Conservation (phyloP, 179 eudicot genomes). For the Pouteria campechiana region DNA sequence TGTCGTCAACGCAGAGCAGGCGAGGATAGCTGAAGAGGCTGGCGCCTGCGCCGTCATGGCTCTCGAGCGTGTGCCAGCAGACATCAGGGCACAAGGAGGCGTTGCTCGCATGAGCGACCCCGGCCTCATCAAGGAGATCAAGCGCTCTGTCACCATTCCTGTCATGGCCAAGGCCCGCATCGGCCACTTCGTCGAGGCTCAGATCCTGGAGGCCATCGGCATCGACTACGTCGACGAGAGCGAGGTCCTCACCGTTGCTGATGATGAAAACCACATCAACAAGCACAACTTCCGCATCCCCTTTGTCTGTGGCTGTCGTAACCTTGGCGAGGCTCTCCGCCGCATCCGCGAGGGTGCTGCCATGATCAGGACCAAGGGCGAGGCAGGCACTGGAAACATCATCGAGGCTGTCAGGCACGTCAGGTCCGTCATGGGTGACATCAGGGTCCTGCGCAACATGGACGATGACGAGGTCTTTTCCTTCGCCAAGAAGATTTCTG, state of each 20-base stretch:
- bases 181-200: conserved; percentile 69
- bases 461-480: conserved; percentile 68
- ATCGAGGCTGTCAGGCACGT: conserved; percentile 67
- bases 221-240: conserved; percentile 63
- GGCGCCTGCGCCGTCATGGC: conserved; percentile 77
- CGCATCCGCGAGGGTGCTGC: conserved; percentile 69
- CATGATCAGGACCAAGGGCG: conserved; percentile 72
- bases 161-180: conserved; percentile 70
- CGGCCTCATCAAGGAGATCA: conserved; percentile 53
- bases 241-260: conserved; percentile 58
- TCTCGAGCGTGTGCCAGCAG: conserved; percentile 60
- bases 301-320: conserved; percentile 67
- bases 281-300: conserved; percentile 69
- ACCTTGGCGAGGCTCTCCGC: conserved; percentile 62
- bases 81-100: conserved; percentile 60
- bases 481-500: conserved; percentile 48
- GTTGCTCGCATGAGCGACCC: conserved; percentile 73
- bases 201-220: conserved; percentile 47
- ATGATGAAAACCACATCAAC: conserved; percentile 59
- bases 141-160: conserved; percentile 61
- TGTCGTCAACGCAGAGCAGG: conserved; percentile 59
- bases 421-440: conserved; percentile 54
- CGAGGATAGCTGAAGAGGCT: conserved; percentile 55
- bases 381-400: conserved; percentile 65
- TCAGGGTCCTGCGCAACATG: conserved; percentile 51